Percentiles rank a stretch among this genome's conserved stretches.
These are phyloP conservation scores for Botryotinia convoluta DNA, from an alignment of 2,329 filamentous ascomycete species.

Conservation along the genomic window DNA sequence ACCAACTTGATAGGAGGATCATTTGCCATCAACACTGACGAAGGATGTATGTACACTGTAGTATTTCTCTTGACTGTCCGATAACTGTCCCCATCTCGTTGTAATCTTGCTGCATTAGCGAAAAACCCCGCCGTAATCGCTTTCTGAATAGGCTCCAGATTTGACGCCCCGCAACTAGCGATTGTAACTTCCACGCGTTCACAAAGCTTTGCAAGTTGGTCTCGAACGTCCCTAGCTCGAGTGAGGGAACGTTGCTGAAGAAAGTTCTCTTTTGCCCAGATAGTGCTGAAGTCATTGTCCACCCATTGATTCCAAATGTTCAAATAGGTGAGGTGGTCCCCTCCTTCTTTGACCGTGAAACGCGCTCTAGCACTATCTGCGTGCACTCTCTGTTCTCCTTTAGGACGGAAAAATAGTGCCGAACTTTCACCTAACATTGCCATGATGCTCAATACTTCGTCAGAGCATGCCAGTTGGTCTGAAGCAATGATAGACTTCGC, in stretches of 20 bases:
- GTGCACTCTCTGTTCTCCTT: conserved; percentile 88
- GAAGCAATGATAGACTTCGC: conserved; percentile 86
- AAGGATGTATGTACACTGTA: conserved; percentile 89
- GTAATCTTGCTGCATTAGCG: conserved; percentile 81
- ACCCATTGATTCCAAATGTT: conserved; percentile 97
- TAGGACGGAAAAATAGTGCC: conserved; percentile 88
- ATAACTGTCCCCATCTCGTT: conserved; percentile 82
- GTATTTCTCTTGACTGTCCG: conserved; percentile 87
- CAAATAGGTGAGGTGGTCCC: conserved; percentile 82
- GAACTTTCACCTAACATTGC: conserved; percentile 88
- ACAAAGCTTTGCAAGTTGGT: conserved; percentile 88
- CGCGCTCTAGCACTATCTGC: conserved; percentile 86
- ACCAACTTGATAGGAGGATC: conserved; percentile 79
- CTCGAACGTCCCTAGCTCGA: conserved; percentile 84
- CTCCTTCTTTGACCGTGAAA: conserved; percentile 87
- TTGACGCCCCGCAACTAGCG: conserved; percentile 65
- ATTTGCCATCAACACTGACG: conserved; percentile 72
- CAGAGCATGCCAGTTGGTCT: conserved; percentile 86
- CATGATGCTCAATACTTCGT: conserved; percentile 90
- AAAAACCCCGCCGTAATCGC: conserved; percentile 92
- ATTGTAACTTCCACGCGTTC: conserved; percentile 84
- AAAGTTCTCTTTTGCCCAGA: conserved; percentile 93
- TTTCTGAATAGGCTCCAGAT: conserved; percentile 78
- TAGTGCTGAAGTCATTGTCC: conserved; percentile 80
- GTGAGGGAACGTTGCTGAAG: conserved; percentile 87